phyloP scores from a whole-genome alignment of 257 asterid species.

The Solanum verrucosum region DNA sequence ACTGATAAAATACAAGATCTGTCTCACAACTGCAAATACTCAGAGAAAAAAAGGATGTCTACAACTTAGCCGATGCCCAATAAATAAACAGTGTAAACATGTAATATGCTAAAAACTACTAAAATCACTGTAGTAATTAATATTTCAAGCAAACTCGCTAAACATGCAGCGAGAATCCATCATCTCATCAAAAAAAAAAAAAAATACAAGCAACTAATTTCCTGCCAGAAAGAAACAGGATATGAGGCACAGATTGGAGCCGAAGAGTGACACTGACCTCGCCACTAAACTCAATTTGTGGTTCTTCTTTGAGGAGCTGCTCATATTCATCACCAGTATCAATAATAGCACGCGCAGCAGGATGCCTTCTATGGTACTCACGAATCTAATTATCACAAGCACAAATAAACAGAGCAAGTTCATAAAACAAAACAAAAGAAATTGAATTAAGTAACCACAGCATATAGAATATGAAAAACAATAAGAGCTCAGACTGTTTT shows the following conservation, averaged over 20 bases:
- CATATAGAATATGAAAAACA: neutral
- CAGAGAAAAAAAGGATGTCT: neutral
- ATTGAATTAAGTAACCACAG: neutral
- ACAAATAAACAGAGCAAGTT: neutral
- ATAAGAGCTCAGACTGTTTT: neutral
- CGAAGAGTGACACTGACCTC: slow-evolving; percentile 43
- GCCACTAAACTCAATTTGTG: slow-evolving; percentile 77
- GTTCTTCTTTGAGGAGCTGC: slow-evolving; percentile 83
- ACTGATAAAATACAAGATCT: neutral
- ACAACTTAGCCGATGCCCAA: neutral
- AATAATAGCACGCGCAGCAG: slow-evolving; percentile 63
- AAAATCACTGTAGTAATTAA: neutral
- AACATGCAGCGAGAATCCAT: neutral
- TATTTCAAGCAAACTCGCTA: neutral
- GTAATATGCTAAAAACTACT: neutral
- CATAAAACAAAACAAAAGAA: neutral
- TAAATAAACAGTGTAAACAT: neutral
- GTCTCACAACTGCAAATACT: neutral
- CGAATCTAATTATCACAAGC: slow-evolving; percentile 47
- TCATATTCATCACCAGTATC: slow-evolving; percentile 84
- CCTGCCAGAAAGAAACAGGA: neutral
- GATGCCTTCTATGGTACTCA: slow-evolving; percentile 89
- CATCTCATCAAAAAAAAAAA: neutral
- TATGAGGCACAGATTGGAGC: neutral
- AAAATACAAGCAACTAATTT: neutral